phyloP scores from a whole-genome alignment of 2,329 filamentous ascomycete species.

The Pestalotiopsis fici region DNA sequence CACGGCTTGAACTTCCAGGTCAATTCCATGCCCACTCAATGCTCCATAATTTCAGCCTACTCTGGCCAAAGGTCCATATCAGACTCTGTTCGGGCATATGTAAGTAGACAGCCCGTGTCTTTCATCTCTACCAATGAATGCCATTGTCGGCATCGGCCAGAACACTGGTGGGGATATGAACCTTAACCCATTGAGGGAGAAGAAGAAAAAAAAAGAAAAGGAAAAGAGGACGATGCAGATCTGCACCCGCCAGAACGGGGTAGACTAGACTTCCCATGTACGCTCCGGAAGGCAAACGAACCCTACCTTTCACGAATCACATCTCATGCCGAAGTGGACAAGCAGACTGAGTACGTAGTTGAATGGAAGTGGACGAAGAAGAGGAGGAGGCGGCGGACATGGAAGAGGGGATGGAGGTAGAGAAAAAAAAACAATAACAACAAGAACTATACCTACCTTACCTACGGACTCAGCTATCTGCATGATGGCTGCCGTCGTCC shows the following conservation, averaged over 20 bases:
- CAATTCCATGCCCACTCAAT: background rate
- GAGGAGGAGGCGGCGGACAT: background rate
- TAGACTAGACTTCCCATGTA: background rate
- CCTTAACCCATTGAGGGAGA: background rate
- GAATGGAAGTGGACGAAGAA: background rate
- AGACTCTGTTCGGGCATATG: background rate
- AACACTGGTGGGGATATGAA: background rate
- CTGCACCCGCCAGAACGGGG: background rate
- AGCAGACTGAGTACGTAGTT: background rate
- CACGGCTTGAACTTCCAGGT: background rate
- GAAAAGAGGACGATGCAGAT: background rate
- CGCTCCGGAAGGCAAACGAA: background rate
- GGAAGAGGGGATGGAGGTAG: background rate
- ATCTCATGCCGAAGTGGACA: background rate
- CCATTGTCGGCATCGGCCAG: background rate
- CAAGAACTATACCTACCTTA: background rate
- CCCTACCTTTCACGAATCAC: background rate
- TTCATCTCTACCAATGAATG: background rate
- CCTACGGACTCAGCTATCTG: background rate
- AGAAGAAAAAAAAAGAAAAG: background rate
- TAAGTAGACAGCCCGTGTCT: background rate
- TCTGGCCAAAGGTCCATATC: background rate
- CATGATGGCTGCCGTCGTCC: background rate
- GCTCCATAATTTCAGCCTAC: background rate
- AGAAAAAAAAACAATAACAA: background rate